Conservation (phyloP, 768 basidiomycete genomes). For the Candolleomyces aberdarensis region DNA sequence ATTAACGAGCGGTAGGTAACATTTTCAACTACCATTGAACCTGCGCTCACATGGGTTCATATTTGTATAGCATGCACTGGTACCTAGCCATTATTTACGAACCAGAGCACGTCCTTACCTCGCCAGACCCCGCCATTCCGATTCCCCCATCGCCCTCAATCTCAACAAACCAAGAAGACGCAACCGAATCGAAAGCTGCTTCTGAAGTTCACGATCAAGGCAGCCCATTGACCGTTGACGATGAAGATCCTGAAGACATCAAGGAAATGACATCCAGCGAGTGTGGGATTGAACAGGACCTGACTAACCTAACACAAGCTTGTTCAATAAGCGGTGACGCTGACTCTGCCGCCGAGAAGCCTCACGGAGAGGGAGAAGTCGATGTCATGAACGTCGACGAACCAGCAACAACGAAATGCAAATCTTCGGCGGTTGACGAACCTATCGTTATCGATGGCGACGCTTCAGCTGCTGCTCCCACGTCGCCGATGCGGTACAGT, state of each 20-base stretch:
- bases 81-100: constrained; percentile 92
- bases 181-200: neutral
- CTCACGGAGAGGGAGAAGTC: neutral
- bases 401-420: neutral
- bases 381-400: constrained; percentile 1
- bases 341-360: neutral
- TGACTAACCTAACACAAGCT: constrained; percentile 25
- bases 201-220: constrained; percentile 2
- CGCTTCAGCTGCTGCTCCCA: neutral
- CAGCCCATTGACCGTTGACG: neutral
- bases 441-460: neutral
- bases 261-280: constrained; percentile 21
- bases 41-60: neutral
- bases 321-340: constrained; percentile 18
- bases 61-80: constrained; percentile 82
- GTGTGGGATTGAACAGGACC: constrained; percentile 29
- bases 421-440: neutral
- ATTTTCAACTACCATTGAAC: neutral
- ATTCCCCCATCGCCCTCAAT: neutral
- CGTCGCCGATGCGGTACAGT: neutral
- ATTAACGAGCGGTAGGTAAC: constrained; percentile 88
- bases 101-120: constrained; percentile 60
- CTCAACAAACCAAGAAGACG: neutral
- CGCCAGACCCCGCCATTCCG: constrained; percentile 22
- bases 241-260: constrained; percentile 10